Evolutionary conservation across 208 protist genomes (phyloP), one percentile per base, ranked within the genome.

Genomic region (Borovskyia barvae): DNA sequence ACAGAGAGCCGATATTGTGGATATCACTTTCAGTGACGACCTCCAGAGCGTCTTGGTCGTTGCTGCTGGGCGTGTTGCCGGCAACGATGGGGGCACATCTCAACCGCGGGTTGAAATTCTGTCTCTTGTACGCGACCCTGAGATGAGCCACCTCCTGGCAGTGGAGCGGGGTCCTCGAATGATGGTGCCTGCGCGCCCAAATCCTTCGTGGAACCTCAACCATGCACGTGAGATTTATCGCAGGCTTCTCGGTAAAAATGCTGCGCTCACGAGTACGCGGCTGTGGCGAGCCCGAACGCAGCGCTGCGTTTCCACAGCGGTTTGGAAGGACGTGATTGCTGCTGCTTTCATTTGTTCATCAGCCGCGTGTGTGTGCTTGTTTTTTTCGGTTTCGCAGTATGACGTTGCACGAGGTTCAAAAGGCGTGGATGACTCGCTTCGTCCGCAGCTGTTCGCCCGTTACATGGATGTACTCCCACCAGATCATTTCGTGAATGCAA

Each of bases 41-140:
- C 54, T 84, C 40, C 42, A 75, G 49, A 55, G 75, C 19, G 62
- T 90, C 35, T 25, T 47, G 17, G 39, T 90, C 22, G 60, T 83
- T n/a, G 66, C 55, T 24, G 35, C 56, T 7, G 17, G 29, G 14
- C 63, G 39, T 22, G 56, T 41, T 17, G 5, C 47, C 2, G 48
- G 51, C 5, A 33, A 41, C 6, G 40, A 32, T 3, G 37, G 17
- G 20, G 39, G 37, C 12, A 33, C 30, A 12, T 19, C 30, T 2
- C 39, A 68, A 37, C 60, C 50, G 36, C 49, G 65, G 17, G 32
- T 77, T 2, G 47, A 62, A 12, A 30, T 77, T 15, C n/a, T 77
- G 29, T 61, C 51, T 28, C 37, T 50, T 3, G 47, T 82, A 15
- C 48, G 24, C n/a, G 75, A 82, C 30, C 69, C 68, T 1, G 50